phyloP scores from a whole-genome alignment of 1,284 basidiomycete genomes.

The Ustilago tritici region DNA sequence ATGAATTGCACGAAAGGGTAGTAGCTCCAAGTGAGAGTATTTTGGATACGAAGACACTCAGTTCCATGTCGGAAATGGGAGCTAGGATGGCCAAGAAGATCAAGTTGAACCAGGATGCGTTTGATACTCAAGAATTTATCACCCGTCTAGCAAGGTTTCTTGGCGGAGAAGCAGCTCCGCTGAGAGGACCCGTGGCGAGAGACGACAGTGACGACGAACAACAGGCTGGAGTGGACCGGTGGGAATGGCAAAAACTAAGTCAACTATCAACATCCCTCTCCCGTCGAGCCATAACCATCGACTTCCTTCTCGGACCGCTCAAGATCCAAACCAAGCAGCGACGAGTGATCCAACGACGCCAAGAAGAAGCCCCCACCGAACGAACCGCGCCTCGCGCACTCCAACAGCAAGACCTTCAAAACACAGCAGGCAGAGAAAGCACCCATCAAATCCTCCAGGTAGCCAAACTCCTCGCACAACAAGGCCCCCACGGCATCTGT shows the following conservation, averaged over 20 bases:
- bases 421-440: conserved; percentile 56
- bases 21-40: conserved; percentile 40
- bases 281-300: conserved; percentile 54
- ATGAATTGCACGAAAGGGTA: conserved; percentile 35
- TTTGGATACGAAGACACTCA: conserved; percentile 62
- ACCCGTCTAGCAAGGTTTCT: conserved; percentile 47
- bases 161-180: conserved; percentile 44
- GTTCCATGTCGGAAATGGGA: conserved; percentile 60
- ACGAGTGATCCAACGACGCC: neutral
- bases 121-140: conserved; percentile 65
- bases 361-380: conserved; percentile 28
- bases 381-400: conserved; percentile 45
- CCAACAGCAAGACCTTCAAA: conserved; percentile 53
- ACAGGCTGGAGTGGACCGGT: conserved; percentile 20
- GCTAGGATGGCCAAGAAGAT: conserved; percentile 62
- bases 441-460: conserved; percentile 58
- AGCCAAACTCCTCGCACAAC: conserved; percentile 72
- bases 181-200: neutral
- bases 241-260: conserved; percentile 64
- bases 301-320: conserved; percentile 65
- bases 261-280: conserved; percentile 41
- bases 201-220: conserved; percentile 38
- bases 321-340: conserved; percentile 52
- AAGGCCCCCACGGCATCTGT: conserved; percentile 73
- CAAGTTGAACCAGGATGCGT: conserved; percentile 59